Evolutionary conservation across 768 basidiomycete species (phyloP), one percentile per base, ranked within the genome.

Genomic region (Xerocomellus intermedius): DNA sequence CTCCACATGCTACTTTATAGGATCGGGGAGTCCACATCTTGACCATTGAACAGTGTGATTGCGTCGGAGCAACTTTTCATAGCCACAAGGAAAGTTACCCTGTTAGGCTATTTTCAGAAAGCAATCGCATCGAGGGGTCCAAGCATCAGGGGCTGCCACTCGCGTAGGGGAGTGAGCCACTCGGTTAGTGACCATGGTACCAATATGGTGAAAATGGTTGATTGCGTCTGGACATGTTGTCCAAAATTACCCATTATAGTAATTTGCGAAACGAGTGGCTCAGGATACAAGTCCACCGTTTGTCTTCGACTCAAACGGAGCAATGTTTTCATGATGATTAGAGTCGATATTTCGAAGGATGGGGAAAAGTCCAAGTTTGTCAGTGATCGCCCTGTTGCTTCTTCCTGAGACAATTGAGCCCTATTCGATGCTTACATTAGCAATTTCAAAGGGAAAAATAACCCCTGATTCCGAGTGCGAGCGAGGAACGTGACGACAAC

Each of bases 151-250:
- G 49, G 56, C 24, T 44, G 42, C 64, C 64, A 62, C 64, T 56
- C 50, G 55, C 41, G 37, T 42, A 60, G 44, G 10, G 14, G 13
- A 33, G 39, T 8, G 21, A 30, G 56, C 66, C 66, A 59, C 66
- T 64, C 62, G 65, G 67, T 37, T 59, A 69, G 41, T 4, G 42
- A 9, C 14, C n/a, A 33, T 35, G 4, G 16, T 14, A 54, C 58
- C 21, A 39, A 62, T 39, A 30, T 26, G 44, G 59, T 21, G 42
- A 36, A 54, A 56, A 39, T 48, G 10, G 16, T 33, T 48, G 69
- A 71, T 69, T 69, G 69, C 52, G 38, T 62, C 50, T 49, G 28
- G 8, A 50, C 53, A 66, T 33, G 32, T 55, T 56, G 54, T 38
- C 12, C 7, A 60, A 51, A 61, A 38, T 61, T 58, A 51, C 56